Evolutionary conservation across 2,329 filamentous ascomycete genomes (phyloP).

Genomic region (Aspergillus pseudoviridinutans): DNA sequence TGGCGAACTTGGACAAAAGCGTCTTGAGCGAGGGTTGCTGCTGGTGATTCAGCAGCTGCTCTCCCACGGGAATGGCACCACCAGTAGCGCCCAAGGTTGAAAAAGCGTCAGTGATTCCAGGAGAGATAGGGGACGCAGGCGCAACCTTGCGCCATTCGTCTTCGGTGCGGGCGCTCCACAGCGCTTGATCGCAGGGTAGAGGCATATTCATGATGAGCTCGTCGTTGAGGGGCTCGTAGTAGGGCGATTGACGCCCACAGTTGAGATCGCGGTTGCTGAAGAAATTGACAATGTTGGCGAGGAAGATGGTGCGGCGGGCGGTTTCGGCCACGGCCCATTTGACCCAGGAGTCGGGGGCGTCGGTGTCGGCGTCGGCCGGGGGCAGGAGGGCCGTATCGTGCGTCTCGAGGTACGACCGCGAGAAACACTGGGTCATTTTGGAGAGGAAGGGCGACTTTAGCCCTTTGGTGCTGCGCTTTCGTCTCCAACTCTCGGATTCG

Average conservation of each 20-base stretch:
- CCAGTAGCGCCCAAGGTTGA: not conserved
- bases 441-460: constrained; percentile 16
- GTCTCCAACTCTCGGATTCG: constrained; percentile 14
- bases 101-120: not conserved
- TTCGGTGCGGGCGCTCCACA: constrained; percentile 14
- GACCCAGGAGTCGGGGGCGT: not conserved
- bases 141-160: constrained; percentile 11
- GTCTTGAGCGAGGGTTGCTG: constrained; percentile 5
- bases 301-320: constrained; percentile 18
- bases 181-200: constrained; percentile 13
- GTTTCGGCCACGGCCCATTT: constrained; percentile 16
- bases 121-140: not conserved
- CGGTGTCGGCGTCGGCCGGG: not conserved
- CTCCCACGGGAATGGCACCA: not conserved
- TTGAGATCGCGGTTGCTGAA: constrained; percentile 11
- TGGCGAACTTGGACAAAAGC: constrained; percentile 11
- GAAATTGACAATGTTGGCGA: constrained; percentile 20
- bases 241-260: constrained; percentile 10
- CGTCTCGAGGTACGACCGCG: constrained; percentile 9
- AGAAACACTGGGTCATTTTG: constrained; percentile 14
- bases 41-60: not conserved
- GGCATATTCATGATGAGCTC: constrained; percentile 19
- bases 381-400: constrained; percentile 6
- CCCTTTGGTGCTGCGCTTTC: constrained; percentile 10
- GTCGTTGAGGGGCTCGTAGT: constrained; percentile 21